These are phyloP conservation scores for Colletotrichum camelliae DNA, from an alignment of 2,329 filamentous ascomycete species.

Conservation along the genomic window DNA sequence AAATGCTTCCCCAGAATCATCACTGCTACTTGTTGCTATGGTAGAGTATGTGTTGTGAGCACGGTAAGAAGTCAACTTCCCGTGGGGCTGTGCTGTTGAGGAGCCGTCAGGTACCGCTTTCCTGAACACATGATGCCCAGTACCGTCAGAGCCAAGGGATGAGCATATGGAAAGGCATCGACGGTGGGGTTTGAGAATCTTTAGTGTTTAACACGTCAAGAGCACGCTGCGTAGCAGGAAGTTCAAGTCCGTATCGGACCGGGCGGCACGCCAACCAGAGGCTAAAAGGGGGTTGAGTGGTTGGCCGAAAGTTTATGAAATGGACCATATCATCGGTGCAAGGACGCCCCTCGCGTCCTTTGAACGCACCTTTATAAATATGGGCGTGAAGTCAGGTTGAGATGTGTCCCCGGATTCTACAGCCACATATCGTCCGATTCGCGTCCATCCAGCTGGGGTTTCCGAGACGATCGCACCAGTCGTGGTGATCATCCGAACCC, in stretches of 20 bases:
- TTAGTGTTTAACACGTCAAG: background rate
- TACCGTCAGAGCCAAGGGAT: no score
- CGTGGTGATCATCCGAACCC: background rate
- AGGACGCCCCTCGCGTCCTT: background rate
- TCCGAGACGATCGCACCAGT: background rate
- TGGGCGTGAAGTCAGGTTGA: background rate
- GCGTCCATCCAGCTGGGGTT: background rate
- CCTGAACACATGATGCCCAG: background rate
- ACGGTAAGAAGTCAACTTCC: background rate
- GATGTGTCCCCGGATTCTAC: background rate
- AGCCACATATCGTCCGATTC: background rate
- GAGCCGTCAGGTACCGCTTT: background rate
- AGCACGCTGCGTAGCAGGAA: accelerated
- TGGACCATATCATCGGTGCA: background rate
- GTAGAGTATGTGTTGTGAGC: background rate
- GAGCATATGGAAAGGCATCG: background rate
- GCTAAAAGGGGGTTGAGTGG: background rate
- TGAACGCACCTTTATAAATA: background rate
- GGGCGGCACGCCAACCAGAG: background rate
- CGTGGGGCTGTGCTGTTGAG: background rate
- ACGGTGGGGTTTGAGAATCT: background rate
- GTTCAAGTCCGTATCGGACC: background rate
- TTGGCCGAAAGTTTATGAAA: background rate
- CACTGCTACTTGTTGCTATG: background rate
- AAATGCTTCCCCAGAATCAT: background rate